Evolutionary conservation across 1,284 basidiomycete species (phyloP), one percentile per base, ranked within the genome.

Genomic region (Phellopilus nigrolimitatus): DNA sequence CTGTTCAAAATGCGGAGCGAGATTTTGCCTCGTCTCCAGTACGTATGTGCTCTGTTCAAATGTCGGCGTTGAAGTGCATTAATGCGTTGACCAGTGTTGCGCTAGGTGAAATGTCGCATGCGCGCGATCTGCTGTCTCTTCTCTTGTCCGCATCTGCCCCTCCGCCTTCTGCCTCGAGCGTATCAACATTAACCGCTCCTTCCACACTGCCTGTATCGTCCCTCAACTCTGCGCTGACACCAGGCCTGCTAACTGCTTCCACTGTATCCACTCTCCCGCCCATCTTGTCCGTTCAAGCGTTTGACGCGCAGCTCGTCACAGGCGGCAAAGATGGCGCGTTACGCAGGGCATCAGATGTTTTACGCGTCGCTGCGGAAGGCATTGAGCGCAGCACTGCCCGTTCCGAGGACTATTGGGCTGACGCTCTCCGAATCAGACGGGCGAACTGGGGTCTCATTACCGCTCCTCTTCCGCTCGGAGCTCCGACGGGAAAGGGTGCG

Each of bases 291-390:
- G 77, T 90, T 1, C 79, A 83, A 49, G 77, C 84, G 2, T 89
- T 89, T 65, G 80, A 89, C 64, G 70, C 82, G 0, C 87, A 90
- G 57, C 68, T 91, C 4, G 72, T 75, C 4, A 74, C 88, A 39
- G 86, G 88, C 1, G 80, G 83, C 28, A 91, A 90, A 65, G 88
- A 91, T 54, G 80, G 82, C 60, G 80, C 86, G 0, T 66, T 91
- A 31, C 71, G 88, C 54, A 80, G 83, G 56, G 88, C 88, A 24
- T 75, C 83, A 0, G 70, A 74, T 49, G 68, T 88, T 1, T 84
- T 91, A 57, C 86, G 80, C 59, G 64, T 70, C 27, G 87, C 86
- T 3, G 81, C 85, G 9, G 73, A 78, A 44, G 75, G 76, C 43
- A 79, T 89, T 68, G 86, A 88, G 61, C 71, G 77, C 40, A 72